Base-by-base conservation (phyloP, 1,284 basidiomycete genomes). In the Sporisorium exsertum region DNA sequence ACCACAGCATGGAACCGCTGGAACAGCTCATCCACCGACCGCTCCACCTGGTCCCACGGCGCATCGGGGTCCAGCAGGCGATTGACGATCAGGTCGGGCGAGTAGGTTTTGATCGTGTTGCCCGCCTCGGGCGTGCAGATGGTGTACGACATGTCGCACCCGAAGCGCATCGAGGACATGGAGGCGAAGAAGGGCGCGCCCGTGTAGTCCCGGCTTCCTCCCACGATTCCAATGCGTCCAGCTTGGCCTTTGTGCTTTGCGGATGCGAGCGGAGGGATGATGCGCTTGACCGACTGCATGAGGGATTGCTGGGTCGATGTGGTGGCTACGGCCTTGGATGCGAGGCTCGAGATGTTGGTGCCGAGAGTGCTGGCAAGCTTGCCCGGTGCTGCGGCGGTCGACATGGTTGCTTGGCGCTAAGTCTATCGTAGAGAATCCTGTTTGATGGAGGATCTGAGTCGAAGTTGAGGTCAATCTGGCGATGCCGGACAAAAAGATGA, bases 181-280 rank as follows among this genome's bases (percentile, higher is more conserved):
- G 71, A 77, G 0, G 82, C 80, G 56, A 84, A 99, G 89, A 91
- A 99, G 0, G 96, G 96, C 26, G 96, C 96, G 18, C 96, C 97
- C 0, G 95, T 94, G 86, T 98, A 99, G 81, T 98, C 96, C 72
- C 92, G 88, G 32, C 93, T 93, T 24, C 96, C 96, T 58, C 96
- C 96, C 3, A 99, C 89, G 20, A 99, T 92, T 55, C 94, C 96
- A 29, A 99, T 92, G 24, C 96, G 89, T 89, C 94, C 95, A 60
- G 94, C 95, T 88, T 98, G 96, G 13, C 96, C 96, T 85, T 99
- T 99, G 88, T 97, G 94, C 40, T 97, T 87, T 50, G 91, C 90
- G 3, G 91, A 91, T 80, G 92, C 90, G 18, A 96, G 89, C 43
- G 94, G 93, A 0, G 94, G 94, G 68, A 96, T 92, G 49, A 96